Evolutionary conservation across 225 moss, liverwort and hornwort genomes (phyloP).

Genomic region (Ulota crispa): DNA sequence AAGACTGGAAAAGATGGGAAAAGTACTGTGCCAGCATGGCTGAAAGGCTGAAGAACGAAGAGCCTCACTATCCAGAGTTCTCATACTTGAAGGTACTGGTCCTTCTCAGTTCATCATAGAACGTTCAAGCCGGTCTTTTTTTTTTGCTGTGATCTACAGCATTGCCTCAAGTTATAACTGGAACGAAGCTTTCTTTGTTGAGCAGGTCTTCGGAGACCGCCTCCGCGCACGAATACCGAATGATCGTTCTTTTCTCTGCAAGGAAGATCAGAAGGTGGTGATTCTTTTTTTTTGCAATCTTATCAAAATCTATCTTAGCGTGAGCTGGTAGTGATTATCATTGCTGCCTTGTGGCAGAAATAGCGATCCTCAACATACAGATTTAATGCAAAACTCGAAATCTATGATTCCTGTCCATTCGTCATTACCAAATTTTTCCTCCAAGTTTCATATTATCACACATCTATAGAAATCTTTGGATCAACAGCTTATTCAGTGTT

Average conservation of each 20-base stretch:
- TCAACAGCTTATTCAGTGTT: neutral
- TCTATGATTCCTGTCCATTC: neutral
- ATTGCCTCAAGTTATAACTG: neutral
- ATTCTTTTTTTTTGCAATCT: neutral
- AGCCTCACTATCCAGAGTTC: constrained; percentile 46
- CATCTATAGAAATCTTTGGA: neutral
- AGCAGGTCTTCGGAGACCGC: constrained; percentile 40
- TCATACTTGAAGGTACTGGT: constrained; percentile 38
- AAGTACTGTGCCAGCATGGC: constrained; percentile 32
- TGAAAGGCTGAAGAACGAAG: constrained; percentile 41
- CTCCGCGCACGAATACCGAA: constrained; percentile 18
- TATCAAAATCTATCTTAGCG: neutral
- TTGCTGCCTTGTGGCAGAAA: neutral
- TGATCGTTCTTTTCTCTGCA: constrained; percentile 21
- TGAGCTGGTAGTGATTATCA: neutral
- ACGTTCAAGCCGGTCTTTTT: neutral
- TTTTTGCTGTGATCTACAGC: neutral
- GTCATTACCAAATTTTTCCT: neutral
- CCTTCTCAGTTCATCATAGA: neutral
- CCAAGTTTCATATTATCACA: neutral
- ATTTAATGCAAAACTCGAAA: neutral
- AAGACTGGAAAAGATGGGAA: constrained; percentile 42
- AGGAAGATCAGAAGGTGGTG: constrained; percentile 30
- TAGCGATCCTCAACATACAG: too few species aligned
- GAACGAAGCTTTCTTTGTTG: neutral